phyloP scores from a whole-genome alignment of 2,329 filamentous ascomycete genomes.

The Xylaria sp. region DNA sequence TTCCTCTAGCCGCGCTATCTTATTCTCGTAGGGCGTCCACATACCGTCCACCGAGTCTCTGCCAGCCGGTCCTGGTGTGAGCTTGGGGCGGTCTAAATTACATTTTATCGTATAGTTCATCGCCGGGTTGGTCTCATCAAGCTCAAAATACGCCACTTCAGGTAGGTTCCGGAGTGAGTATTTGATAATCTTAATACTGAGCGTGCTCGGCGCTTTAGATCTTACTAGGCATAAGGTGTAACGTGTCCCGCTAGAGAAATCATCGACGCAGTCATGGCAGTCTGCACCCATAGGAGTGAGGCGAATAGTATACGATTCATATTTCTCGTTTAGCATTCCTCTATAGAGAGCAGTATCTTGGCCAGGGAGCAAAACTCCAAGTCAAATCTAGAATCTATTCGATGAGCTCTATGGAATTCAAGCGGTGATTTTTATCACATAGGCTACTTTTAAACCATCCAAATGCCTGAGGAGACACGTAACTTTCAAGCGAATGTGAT shows the following conservation, averaged over 20 bases:
- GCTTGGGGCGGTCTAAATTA: not conserved
- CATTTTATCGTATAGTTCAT: slow-evolving; percentile 25
- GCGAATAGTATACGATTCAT: not conserved
- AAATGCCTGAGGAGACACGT: not conserved
- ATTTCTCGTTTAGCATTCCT: not conserved
- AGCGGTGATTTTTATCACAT: not conserved
- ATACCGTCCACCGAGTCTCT: slow-evolving; percentile 6
- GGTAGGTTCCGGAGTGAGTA: slow-evolving; percentile 18
- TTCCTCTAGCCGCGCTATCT: slow-evolving; percentile 1
- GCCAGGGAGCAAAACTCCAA: not conserved
- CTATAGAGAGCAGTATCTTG: not conserved
- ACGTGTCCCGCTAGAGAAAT: slow-evolving; percentile 44
- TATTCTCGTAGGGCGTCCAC: slow-evolving; percentile 20
- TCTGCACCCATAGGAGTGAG: not conserved
- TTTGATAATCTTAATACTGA: slow-evolving; percentile 16
- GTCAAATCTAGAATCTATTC: not conserved
- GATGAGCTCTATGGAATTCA: not conserved
- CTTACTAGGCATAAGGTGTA: slow-evolving; percentile 16
- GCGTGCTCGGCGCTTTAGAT: slow-evolving; percentile 21
- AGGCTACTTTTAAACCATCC: not conserved
- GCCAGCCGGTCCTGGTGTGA: not conserved
- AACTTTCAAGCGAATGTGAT: not conserved
- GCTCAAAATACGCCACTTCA: slow-evolving; percentile 6
- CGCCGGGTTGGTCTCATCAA: slow-evolving; percentile 22
- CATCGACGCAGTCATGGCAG: not conserved